Evolutionary conservation across 2,329 filamentous ascomycete species (phyloP), one percentile per base, ranked within the genome.

Genomic region (Ophiosphaerella korrae): DNA sequence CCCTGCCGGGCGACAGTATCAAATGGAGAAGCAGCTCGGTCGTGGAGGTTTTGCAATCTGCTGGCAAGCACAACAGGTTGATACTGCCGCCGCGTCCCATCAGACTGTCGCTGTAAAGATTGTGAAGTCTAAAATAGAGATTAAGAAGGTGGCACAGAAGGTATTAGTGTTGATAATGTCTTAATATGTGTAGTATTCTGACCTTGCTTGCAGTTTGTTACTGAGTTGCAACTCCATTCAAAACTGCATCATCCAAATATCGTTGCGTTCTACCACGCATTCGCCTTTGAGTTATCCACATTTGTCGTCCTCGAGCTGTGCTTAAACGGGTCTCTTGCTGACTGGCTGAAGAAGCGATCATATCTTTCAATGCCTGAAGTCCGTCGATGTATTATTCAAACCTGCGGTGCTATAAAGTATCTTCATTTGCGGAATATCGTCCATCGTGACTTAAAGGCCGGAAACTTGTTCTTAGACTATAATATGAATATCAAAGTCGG

Each of bases 401-500:
- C 97, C 53, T 91, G 93, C 60, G 94, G 94, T 33, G 94, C 94
- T 33, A 93, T 99, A 75, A 97, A 97, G 75, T 99, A 99, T 71
- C 89, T 99, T 80, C 95, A 99, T 74, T 87, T 87, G 67, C 89
- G 95, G 70, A 94, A 93, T 59, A 95, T 99, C 55, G 96, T 97
- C 43, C 94, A 99, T 74, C 86, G 94, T 42, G 94, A 99, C 74
- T 77, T 99, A 63, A 99, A 99, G 77, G 97, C 97, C 81, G 95
- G 94, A 42, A 99, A 99, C 72, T 88, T 99, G 61, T 99, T 99
- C 68, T 81, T 99, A 44, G 94, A 99, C 73, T 85, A 85, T 46
- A 82, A 92, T 61, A 97, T 99, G 93, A 96, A 99, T 68, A 88
- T 96, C 65, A 99, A 99, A 73, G 90, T 99, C 64, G 94, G 94